phyloP scores from a whole-genome alignment of 2,329 filamentous ascomycete genomes.

The Rhynchosporium graminicola region DNA sequence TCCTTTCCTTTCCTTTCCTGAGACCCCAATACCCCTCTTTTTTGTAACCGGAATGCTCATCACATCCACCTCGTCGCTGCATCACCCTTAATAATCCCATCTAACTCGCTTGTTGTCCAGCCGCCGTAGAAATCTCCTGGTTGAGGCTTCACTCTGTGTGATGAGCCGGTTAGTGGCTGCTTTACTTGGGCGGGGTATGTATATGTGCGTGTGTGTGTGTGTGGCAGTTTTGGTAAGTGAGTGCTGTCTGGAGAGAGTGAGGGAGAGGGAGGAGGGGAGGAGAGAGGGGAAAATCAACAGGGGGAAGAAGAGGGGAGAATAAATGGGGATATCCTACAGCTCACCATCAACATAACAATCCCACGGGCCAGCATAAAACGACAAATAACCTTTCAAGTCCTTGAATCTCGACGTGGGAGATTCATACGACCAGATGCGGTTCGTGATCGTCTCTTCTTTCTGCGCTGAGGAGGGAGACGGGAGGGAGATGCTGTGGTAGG shows the following conservation, averaged over 20 bases:
- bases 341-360: slow-evolving; percentile 64
- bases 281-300: no score
- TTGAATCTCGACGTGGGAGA: slow-evolving; percentile 53
- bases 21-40: neutral
- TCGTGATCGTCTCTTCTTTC: slow-evolving; percentile 44
- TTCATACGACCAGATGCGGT: slow-evolving; percentile 62
- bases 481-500: slow-evolving; percentile 52
- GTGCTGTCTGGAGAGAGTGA: no score
- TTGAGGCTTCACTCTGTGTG: slow-evolving; percentile 51
- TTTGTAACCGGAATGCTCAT: neutral
- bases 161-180: no score
- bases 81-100: slow-evolving; percentile 51
- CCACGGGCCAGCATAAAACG: slow-evolving; percentile 63
- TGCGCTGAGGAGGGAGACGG: slow-evolving; percentile 25
- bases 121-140: slow-evolving; percentile 65
- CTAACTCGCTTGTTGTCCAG: slow-evolving; percentile 62
- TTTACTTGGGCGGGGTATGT: no score
- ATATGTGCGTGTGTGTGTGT: no score
- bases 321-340: slow-evolving; percentile 33
- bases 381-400: slow-evolving; percentile 56
- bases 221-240: no score
- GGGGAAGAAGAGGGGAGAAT: no score
- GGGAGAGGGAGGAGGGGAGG: no score
- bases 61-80: slow-evolving; percentile 34
- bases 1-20: neutral